Evolutionary conservation across 306 rosid genomes (phyloP).

Genomic region (Vigna reflexopilosa): DNA sequence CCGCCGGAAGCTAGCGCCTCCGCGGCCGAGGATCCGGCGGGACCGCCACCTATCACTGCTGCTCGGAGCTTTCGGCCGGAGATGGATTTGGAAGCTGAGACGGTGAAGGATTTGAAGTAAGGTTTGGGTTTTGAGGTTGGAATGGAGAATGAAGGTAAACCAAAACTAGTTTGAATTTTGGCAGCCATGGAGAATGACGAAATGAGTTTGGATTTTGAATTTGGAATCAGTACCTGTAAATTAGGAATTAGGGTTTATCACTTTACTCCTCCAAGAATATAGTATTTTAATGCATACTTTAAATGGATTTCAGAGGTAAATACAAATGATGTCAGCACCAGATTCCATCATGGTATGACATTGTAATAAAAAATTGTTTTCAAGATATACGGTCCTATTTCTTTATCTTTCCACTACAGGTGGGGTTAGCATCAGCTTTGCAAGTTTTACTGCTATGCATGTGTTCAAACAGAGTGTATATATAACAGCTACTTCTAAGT

Average conservation of each 20-base stretch:
- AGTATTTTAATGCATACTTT: conserved; percentile 32
- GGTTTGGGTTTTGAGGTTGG: conserved; percentile 30
- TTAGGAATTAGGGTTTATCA: conserved; percentile 20
- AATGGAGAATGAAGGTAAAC: conserved; percentile 36
- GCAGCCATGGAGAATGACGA: conserved; percentile 52
- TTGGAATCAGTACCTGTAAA: background rate
- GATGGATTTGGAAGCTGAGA: conserved; percentile 57
- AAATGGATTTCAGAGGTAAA: conserved; percentile 14
- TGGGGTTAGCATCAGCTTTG: background rate
- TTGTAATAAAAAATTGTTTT: conserved; percentile 24
- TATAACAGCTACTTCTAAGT: background rate
- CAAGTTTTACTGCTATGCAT: too few relatives aligned
- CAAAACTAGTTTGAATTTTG: conserved; percentile 37
- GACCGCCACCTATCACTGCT: conserved; percentile 92
- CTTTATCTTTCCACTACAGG: background rate
- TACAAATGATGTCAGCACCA: conserved; percentile 45
- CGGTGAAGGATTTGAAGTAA: conserved; percentile 4
- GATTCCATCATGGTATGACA: background rate
- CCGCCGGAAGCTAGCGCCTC: conserved; percentile 88
- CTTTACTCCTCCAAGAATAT: background rate
- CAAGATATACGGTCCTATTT: background rate
- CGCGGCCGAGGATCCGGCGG: conserved; percentile 91
- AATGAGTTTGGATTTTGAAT: conserved; percentile 38
- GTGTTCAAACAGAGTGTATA: too few relatives aligned
- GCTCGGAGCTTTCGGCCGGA: conserved; percentile 82